Percentiles rank a stretch among this genome's conserved stretches.
These are phyloP conservation scores for Coemansia guatemalensis DNA, from an alignment of 192 early-diverging fungal species.

Conservation along the genomic window DNA sequence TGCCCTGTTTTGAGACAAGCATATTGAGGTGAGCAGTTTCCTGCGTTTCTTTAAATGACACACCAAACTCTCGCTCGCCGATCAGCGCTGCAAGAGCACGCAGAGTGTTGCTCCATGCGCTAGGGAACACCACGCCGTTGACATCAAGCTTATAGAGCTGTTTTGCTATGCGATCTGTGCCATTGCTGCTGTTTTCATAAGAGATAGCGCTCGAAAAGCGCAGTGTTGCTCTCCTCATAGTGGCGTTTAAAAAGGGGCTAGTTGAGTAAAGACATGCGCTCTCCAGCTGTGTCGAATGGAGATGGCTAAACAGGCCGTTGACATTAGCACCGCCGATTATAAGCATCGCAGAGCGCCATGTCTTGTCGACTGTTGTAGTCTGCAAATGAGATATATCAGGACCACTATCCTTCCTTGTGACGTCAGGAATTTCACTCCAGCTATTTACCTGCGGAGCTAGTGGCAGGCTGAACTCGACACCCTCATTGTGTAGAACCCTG, in stretches of 20 bases:
- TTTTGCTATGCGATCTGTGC: slow-evolving; percentile 3
- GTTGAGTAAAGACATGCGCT: slow-evolving; percentile 21
- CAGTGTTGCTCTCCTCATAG: slow-evolving; percentile 26
- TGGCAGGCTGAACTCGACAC: slow-evolving; percentile 36
- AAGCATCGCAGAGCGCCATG: slow-evolving; percentile 38
- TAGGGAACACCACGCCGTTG: slow-evolving; percentile 37
- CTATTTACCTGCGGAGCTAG: slow-evolving; percentile 35
- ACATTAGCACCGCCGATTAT: slow-evolving; percentile 29
- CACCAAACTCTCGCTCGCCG: slow-evolving; percentile 6
- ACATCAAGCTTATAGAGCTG: slow-evolving; percentile 31
- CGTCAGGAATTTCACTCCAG: slow-evolving; percentile 29
- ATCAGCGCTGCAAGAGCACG: slow-evolving; percentile 18
- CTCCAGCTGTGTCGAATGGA: slow-evolving; percentile 12
- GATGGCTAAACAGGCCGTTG: slow-evolving; percentile 21
- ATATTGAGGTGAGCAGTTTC: slow-evolving; percentile 44
- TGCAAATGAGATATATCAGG: slow-evolving; percentile 17
- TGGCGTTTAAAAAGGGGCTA: slow-evolving; percentile 33
- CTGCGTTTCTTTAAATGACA: slow-evolving; percentile 25
- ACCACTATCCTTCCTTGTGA: neutral
- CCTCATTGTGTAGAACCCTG: slow-evolving; percentile 13
- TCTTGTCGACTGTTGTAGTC: slow-evolving; percentile 31
- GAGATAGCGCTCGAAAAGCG: slow-evolving; percentile 28
- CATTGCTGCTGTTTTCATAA: slow-evolving; percentile 10
- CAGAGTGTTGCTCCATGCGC: slow-evolving; percentile 27
- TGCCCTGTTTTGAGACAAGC: slow-evolving; percentile 42